A percentile compares a stretch with the other conserved stretches of the same genome.
Conservation (phyloP, 2,329 filamentous ascomycete genomes). For the Cadophora sp. region DNA sequence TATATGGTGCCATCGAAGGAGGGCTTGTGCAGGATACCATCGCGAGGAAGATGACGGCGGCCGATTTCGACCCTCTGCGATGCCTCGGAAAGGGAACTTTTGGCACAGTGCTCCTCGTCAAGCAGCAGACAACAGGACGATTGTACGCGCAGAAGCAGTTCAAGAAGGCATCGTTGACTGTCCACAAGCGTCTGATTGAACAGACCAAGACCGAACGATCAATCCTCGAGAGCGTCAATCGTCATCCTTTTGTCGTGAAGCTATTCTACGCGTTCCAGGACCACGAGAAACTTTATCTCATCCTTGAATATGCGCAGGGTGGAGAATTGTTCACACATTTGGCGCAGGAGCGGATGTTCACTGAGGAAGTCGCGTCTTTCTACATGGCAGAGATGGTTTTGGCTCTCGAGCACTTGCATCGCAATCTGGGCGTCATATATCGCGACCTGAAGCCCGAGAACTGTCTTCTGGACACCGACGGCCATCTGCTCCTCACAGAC, state of each 20-base stretch:
- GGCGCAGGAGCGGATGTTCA: conserved; percentile 92
- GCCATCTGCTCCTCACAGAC: conserved; percentile 92
- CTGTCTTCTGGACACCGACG: conserved; percentile 88
- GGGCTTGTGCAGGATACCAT: conserved; percentile 55
- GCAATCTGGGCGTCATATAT: conserved; percentile 92
- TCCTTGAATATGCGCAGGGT: conserved; percentile 96
- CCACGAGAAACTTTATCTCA: conserved; percentile 95
- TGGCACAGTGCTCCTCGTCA: conserved; percentile 92
- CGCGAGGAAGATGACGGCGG: conserved; percentile 83
- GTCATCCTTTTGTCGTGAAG: conserved; percentile 97
- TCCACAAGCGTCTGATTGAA: conserved; percentile 94
- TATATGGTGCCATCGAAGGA: conserved; percentile 57
- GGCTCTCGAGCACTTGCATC: conserved; percentile 90
- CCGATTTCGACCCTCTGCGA: conserved; percentile 88
- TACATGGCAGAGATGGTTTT: conserved; percentile 99
- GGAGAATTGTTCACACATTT: conserved; percentile 97
- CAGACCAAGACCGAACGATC: conserved; percentile 97
- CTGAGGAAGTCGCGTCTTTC: conserved; percentile 87
- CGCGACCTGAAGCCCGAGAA: conserved; percentile 98
- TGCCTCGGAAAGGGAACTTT: conserved; percentile 97
- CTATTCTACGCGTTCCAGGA: conserved; percentile 99
- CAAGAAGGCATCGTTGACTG: conserved; percentile 92
- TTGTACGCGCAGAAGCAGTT: conserved; percentile 99
- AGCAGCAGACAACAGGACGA: conserved; percentile 84
- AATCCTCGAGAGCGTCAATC: conserved; percentile 94